A percentile compares a stretch with the other conserved stretches of the same genome.
Evolutionary conservation across 495 filamentous ascomycete species (phyloP).

Genomic region (Podospora pseudocomata): DNA sequence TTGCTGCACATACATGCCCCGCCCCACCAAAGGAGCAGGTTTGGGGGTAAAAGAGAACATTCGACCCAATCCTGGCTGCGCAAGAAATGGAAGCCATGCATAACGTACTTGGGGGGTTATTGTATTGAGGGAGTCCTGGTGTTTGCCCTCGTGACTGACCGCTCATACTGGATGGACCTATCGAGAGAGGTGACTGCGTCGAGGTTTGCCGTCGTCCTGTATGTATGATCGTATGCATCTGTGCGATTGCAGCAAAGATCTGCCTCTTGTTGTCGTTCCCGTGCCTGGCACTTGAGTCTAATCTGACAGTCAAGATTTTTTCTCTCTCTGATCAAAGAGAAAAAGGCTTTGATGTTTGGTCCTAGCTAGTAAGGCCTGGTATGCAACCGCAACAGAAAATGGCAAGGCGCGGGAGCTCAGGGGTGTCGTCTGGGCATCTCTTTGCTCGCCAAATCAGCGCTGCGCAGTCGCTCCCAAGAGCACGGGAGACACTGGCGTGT

Average conservation of each 20-base stretch:
- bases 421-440: background rate
- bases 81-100: background rate
- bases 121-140: too few species aligned
- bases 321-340: background rate
- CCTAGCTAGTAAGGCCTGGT: background rate
- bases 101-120: background rate
- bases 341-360: background rate
- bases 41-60: background rate
- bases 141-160: background rate
- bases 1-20: background rate
- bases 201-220: background rate
- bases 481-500: background rate
- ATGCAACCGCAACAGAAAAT: constrained; percentile 1
- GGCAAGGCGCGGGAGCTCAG: constrained; percentile 1
- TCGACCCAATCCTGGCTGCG: background rate
- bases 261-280: background rate
- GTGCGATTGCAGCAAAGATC: constrained; percentile 3
- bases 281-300: background rate
- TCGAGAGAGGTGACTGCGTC: background rate
- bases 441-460: background rate
- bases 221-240: constrained; percentile 1
- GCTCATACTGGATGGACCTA: background rate
- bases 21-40: background rate
- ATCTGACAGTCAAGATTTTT: background rate
- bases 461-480: background rate